phyloP scores from a whole-genome alignment of 2,329 filamentous ascomycete genomes.

The Thielaviopsis populi region DNA sequence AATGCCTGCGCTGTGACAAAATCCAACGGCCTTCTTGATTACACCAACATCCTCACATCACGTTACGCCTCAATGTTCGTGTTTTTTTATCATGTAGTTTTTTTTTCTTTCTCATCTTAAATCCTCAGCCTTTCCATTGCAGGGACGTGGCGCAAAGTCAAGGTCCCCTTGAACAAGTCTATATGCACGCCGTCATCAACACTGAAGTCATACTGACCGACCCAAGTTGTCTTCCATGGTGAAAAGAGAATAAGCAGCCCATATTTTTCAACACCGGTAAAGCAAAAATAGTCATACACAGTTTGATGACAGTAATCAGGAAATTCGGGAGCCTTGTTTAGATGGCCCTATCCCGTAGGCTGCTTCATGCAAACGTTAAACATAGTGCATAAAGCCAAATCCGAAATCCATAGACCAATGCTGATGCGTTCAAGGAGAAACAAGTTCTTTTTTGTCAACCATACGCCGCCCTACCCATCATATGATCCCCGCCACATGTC shows the following conservation, averaged over 20 bases:
- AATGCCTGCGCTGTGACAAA: background rate
- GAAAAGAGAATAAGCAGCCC: slow-evolving; percentile 5
- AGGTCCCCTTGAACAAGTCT: background rate
- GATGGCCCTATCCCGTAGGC: slow-evolving; percentile 16
- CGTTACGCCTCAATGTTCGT: background rate
- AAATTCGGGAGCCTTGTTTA: slow-evolving; percentile 16
- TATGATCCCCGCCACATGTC: slow-evolving; percentile 16
- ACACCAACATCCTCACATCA: background rate
- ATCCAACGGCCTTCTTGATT: background rate
- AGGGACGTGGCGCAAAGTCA: background rate
- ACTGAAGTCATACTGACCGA: background rate
- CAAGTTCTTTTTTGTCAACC: slow-evolving; percentile 17
- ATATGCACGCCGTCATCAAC: slow-evolving; percentile 7
- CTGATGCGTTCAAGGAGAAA: slow-evolving; percentile 17
- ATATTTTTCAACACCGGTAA: slow-evolving; percentile 12
- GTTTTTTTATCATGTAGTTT: background rate
- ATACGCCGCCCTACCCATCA: slow-evolving; percentile 17
- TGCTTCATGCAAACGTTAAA: slow-evolving; percentile 17
- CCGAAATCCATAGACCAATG: slow-evolving; percentile 17
- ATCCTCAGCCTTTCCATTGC: slow-evolving; percentile 9
- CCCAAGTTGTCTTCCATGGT: background rate
- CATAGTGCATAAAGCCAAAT: slow-evolving; percentile 17
- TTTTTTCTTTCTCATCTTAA: slow-evolving; percentile 1
- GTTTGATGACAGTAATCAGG: slow-evolving; percentile 10
- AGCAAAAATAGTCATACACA: slow-evolving; percentile 10